Conservation (phyloP, 2,329 filamentous ascomycete species). For the Fusarium incarnatum region DNA sequence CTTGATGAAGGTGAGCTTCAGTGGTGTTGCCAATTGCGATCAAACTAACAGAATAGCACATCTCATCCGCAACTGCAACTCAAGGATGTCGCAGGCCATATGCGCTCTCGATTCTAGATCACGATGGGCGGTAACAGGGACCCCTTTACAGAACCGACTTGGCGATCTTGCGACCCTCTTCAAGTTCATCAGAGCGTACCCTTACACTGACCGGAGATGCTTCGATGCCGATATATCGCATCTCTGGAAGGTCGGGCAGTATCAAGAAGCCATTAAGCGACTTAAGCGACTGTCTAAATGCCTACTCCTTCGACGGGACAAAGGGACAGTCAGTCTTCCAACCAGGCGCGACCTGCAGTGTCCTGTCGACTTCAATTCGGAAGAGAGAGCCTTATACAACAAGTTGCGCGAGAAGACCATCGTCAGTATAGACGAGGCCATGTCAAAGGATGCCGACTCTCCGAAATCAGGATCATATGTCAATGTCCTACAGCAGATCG, state of each 20-base stretch:
- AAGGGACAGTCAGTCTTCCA: constrained; percentile 55
- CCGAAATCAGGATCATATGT: constrained; percentile 45
- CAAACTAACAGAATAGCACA: constrained; percentile 17
- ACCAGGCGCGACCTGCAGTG: constrained; percentile 49
- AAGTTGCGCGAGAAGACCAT: constrained; percentile 45
- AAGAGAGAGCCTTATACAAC: constrained; percentile 54
- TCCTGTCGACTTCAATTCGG: constrained; percentile 51
- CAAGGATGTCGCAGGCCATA: constrained; percentile 47
- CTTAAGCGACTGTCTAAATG: constrained; percentile 54
- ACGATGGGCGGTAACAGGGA: constrained; percentile 62
- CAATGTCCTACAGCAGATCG: constrained; percentile 59
- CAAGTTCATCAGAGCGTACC: constrained; percentile 57
- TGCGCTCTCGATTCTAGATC: constrained; percentile 52
- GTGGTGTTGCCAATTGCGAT: rapidly evolving
- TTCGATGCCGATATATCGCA: constrained; percentile 37
- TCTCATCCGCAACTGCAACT: constrained; percentile 31
- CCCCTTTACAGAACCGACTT: constrained; percentile 61
- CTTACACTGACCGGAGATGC: constrained; percentile 48
- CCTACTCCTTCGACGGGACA: constrained; percentile 56
- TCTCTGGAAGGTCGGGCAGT: constrained; percentile 54
- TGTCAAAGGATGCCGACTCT: constrained; percentile 35
- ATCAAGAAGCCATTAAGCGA: constrained; percentile 53
- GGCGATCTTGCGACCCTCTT: constrained; percentile 57
- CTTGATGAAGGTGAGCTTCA: constrained; percentile 29
- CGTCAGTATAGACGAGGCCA: constrained; percentile 50